phyloP scores from a whole-genome alignment of 106 monocot genomes.

The Acanthochlamys bracteata region DNA sequence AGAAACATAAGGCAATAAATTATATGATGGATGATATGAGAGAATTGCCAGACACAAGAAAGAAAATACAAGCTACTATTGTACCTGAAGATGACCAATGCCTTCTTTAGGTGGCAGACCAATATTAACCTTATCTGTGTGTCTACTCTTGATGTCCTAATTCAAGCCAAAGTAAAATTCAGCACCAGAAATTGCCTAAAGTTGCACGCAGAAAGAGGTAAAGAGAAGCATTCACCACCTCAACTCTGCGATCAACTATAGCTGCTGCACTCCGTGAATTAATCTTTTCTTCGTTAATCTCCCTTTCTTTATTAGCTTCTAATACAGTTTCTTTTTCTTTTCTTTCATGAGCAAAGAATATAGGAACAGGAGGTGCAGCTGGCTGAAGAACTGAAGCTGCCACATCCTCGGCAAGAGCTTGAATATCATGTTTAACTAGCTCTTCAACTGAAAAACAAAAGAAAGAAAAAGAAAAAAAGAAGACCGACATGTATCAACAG shows the following conservation, averaged over 20 bases:
- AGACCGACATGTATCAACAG: background rate
- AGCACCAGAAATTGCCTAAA: background rate
- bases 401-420: constrained; percentile 22
- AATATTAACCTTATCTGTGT: constrained; percentile 25
- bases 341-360: constrained; percentile 6
- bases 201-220: background rate
- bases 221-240: constrained; percentile 25
- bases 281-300: constrained; percentile 1
- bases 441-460: constrained; percentile 18
- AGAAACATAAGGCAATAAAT: background rate
- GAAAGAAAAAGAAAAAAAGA: constrained; percentile 5
- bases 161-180: constrained; percentile 2
- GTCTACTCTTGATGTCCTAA: constrained; percentile 25
- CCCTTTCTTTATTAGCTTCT: constrained; percentile 13
- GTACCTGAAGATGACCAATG: constrained; percentile 65
- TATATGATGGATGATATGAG: background rate
- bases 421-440: constrained; percentile 27
- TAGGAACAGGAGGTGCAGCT: constrained; percentile 18
- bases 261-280: constrained; percentile 5
- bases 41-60: background rate
- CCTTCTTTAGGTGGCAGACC: constrained; percentile 49
- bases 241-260: constrained; percentile 12
- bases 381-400: constrained; percentile 17
- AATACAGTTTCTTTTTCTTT: background rate
- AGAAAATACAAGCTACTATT: background rate